Base-by-base conservation (phyloP, 768 basidiomycete species). In the Boletus patriciae region DNA sequence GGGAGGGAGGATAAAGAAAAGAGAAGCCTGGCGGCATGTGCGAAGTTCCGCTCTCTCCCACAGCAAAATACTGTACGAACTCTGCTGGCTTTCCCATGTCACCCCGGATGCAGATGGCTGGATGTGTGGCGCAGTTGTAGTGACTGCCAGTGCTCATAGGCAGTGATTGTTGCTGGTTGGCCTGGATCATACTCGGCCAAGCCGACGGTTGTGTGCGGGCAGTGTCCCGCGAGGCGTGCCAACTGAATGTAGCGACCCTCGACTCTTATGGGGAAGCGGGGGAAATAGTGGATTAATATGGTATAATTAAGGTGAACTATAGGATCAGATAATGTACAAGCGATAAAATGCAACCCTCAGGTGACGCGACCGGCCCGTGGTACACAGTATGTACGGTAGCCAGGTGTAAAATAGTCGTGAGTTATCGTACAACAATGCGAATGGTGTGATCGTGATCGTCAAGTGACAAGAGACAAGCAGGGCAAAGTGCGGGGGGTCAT, bases 281-380 rank as follows among this genome's bases (percentile, higher is more conserved):
- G 40, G 42, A 54, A 59, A 31, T 55, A 70, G 43, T 55, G 48
- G 27, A 65, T 73, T 70, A 72, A 70, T 72, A 72, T 55, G 65
- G 70, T 67, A 72, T 72, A 73, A 72, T 73, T 72, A 72, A 61
- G 46, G 47, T 44, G 25, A 38, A 60, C 53, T 70, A 68, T 70
- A 68, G 54, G 46, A 62, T 57, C 62, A 55, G 60, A 61, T 70
- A 69, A 56, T 60, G 69, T 72, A 67, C 69, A 71, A 37, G 59
- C 52, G 52, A 44, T 55, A 52, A 11, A 54, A 55, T 55, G 50
- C 59, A 60, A 55, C 64, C 61, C 55, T 62, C 9, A 29, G 29
- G 29, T 57, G 40, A 55, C 56, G 42, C 55, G 38, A 49, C 59
- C 50, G 40, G 58, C 54, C 45, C 45, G 56, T 46, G 51, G 46